Evolutionary conservation across 169 alveolate species (phyloP), one percentile per base, ranked within the genome.

Genomic region (Besnoitia besnoiti): DNA sequence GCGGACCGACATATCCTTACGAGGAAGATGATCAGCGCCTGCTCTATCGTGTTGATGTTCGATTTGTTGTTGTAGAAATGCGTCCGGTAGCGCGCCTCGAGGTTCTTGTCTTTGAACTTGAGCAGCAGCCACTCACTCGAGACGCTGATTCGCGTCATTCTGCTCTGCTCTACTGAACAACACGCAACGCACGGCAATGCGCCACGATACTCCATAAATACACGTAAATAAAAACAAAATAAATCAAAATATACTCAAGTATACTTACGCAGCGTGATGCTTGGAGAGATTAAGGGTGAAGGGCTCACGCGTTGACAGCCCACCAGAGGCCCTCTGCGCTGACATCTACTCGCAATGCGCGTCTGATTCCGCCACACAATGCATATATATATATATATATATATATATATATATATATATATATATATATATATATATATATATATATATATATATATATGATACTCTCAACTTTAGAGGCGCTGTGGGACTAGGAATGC

Each of bases 61-160:
- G 98, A 92, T 42, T 95, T 93, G 88, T 96, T 96, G 87, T 97
- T 95, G 95, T 97, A 97, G 91, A 96, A 97, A 90, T 96, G 95
- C 12, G 96, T 84, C 85, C 98, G 91, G 93, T 97, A 97, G 77
- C 96, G 96, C 50, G 96, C 98, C 94, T 97, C 99, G 85, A 96
- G 95, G 55, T 94, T 90, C 92, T 95, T 97, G 90, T 97, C 98
- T 67, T 92, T 95, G 91, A 97, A 97, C 85, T 96, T 95, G 55
- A 97, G 95, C 61, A 95, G 91, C 59, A 97, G 50, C 96, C 96
- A 92, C 59, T 92, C 94, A n/a, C 91, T 89, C n/a, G 94, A 82
- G 21, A 47, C 91, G 73, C 90, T 51, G 27, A 61, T 49, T 14
- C 94, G 87, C 30, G 94, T 85, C 35, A 49, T 44, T 7, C 82